These are phyloP conservation scores for Nothophytophthora sp. DNA, from an alignment of 352 stramenopile genomes.

Conservation along the genomic window DNA sequence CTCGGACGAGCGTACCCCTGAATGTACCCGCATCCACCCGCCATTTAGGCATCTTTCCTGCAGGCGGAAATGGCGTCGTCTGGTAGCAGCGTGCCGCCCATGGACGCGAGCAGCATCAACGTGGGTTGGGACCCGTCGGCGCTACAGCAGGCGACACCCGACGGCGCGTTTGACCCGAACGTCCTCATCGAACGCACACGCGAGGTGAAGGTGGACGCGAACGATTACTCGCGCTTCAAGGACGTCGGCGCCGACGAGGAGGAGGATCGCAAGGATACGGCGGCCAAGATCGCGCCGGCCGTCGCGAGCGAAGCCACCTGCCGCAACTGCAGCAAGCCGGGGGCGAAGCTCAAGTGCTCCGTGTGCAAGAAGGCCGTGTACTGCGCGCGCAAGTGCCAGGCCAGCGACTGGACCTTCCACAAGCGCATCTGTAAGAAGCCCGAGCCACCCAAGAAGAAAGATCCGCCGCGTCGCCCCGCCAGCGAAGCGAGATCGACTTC, in stretches of 20 bases:
- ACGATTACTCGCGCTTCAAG: conserved; percentile 89
- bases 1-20: no score
- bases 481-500: conserved; percentile 4
- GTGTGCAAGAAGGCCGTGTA: conserved; percentile 88
- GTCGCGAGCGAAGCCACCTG: conserved; percentile 31
- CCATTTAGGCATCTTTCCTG: no score
- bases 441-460: conserved; percentile 52
- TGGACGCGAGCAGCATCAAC: conserved; percentile 30
- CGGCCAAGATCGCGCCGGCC: conserved; percentile 2
- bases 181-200: conserved; percentile 58
- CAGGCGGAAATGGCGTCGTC: conserved; percentile 32
- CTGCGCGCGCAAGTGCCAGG: conserved; percentile 78
- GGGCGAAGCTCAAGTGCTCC: conserved; percentile 86
- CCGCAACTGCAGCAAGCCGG: conserved; percentile 77
- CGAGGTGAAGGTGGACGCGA: conserved; percentile 72
- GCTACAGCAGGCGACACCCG: conserved; percentile 23
- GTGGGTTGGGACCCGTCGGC: conserved; percentile 53
- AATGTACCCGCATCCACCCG: no score
- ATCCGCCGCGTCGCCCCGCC: conserved; percentile 29
- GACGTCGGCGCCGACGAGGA: conserved; percentile 58
- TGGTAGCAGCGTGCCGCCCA: conserved; percentile 17
- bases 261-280: conserved; percentile 30
- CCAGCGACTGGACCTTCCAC: conserved; percentile 86
- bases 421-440: conserved; percentile 89
- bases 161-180: conserved; percentile 33